Base-by-base conservation (phyloP, 129 eudicot genomes). In the Oenanthe sinensis region DNA sequence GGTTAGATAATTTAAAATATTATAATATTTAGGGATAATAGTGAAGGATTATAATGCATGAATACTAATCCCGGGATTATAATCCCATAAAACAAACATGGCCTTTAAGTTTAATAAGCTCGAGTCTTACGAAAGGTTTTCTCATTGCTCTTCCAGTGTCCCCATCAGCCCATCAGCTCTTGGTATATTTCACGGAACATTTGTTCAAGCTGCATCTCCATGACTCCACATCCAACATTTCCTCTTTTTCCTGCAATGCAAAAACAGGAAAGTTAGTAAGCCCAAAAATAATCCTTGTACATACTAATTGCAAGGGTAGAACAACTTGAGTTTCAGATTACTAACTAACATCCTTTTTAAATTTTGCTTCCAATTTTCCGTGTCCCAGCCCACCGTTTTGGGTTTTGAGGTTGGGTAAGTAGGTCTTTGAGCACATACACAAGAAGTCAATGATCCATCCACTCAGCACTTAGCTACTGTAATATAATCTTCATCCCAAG, bases 131-230 rank as follows among this genome's bases (percentile, higher is more conserved):
- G 82, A 88, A 95, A 39, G 99, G 90, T 90, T 95, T 91, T 78
- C 90, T 85, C 98, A 94, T 94, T 67, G 98, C 98, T 84, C 96
- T 85, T 86, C 90, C 88, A 24, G 96, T 87, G 83, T 92, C 97
- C 76, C 92, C 97, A 24, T 95, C 99, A 36, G 97, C 95, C 85
- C 89, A n/a, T n/a, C n/a, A n/a, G n/a, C n/a, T n/a, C 96, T 75
- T 47, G 46, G 79, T 95, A 95, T 20, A 33, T 95, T 58, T 90
- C 92, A 45, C 89, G 84, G 88, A 95, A 76, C 92, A 95, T 63
- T 95, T 95, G 91, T 95, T 95, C 44, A 95, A 77, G 99, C 97
- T 47, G 96, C 99, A 87, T 95, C 99, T 4, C 99, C 99, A 79
- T 95, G 36, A 33, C 36, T 33, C 36, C 36, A 33, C 36, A 33